Evolutionary conservation across 2,329 filamentous ascomycete species (phyloP).

Genomic region (Ascochyta pisi): DNA sequence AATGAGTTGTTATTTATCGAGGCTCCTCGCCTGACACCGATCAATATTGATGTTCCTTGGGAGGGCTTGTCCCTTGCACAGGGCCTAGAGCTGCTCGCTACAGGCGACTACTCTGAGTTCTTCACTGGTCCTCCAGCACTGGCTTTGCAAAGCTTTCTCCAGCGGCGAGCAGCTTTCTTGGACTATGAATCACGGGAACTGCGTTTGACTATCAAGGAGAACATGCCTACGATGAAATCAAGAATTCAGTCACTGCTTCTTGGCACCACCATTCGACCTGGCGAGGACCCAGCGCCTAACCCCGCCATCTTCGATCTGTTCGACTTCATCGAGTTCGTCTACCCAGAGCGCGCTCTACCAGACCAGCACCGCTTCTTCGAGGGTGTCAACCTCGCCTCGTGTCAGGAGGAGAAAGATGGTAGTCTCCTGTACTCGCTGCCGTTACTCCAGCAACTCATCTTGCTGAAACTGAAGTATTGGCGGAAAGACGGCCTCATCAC

Average conservation of each 20-base stretch:
- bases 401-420: conserved; percentile 63
- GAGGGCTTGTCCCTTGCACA: conserved; percentile 69
- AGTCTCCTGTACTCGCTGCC: conserved; percentile 70
- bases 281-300: conserved; percentile 70
- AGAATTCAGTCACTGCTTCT: conserved; percentile 69
- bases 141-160: conserved; percentile 78
- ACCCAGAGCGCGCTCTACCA: conserved; percentile 55
- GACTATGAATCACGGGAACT: conserved; percentile 89
- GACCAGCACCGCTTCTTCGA: conserved; percentile 67
- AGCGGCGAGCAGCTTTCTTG: conserved; percentile 76
- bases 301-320: conserved; percentile 89
- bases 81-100: conserved; percentile 32
- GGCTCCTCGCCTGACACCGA: conserved; percentile 73
- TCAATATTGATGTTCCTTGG: conserved; percentile 75
- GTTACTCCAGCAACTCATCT: conserved; percentile 75
- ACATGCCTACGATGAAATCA: conserved; percentile 62
- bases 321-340: conserved; percentile 79
- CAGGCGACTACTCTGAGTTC: conserved; percentile 62
- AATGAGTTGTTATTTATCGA: conserved; percentile 82
- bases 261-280: conserved; percentile 73
- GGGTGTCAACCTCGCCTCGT: conserved; percentile 72
- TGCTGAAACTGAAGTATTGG: conserved; percentile 71
- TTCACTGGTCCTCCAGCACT: conserved; percentile 71
- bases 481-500: conserved; percentile 51
- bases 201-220: conserved; percentile 74